phyloP scores from a whole-genome alignment of 805 yeast species.

The Cyberlindnera mrakii region DNA sequence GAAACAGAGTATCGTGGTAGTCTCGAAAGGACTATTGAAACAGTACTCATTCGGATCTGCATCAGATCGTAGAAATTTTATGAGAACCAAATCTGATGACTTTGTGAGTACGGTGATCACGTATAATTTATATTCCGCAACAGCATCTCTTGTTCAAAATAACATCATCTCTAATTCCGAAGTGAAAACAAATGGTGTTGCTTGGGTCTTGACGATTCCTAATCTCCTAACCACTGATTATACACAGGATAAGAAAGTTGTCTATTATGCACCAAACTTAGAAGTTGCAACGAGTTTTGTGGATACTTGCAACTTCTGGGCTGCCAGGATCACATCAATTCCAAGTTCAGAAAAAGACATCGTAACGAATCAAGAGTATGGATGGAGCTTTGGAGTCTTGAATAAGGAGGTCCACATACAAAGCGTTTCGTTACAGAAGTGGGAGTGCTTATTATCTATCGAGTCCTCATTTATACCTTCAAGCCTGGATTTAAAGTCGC shows the following conservation, averaged over 20 bases:
- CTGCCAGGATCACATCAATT: slow-evolving; percentile 74
- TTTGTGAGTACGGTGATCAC: slow-evolving; percentile 17
- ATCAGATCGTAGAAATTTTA: slow-evolving; percentile 16
- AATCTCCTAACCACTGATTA: slow-evolving; percentile 15
- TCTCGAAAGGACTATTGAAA: slow-evolving; percentile 42
- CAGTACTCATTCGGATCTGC: slow-evolving; percentile 35
- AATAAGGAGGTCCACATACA: slow-evolving; percentile 16
- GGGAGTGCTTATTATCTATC: slow-evolving; percentile 22
- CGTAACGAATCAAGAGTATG: slow-evolving; percentile 71
- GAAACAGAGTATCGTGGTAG: slow-evolving; percentile 40
- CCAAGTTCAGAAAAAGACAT: slow-evolving; percentile 65
- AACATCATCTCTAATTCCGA: slow-evolving; percentile 18
- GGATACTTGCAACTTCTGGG: slow-evolving; percentile 85
- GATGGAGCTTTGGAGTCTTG: slow-evolving; percentile 48
- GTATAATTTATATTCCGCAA: slow-evolving; percentile 22
- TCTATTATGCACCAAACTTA: slow-evolving; percentile 19
- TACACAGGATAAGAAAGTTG: slow-evolving; percentile 16
- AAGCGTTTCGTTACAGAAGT: slow-evolving; percentile 14
- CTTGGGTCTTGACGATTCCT: slow-evolving; percentile 23
- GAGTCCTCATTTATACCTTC: slow-evolving; percentile 27
- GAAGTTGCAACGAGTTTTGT: slow-evolving; percentile 67
- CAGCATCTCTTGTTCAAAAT: slow-evolving; percentile 18
- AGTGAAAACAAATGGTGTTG: slow-evolving; percentile 14
- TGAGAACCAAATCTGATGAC: slow-evolving; percentile 14
- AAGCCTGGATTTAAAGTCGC: slow-evolving; percentile 28